These are phyloP conservation scores for Peltaster fructicola DNA, from an alignment of 2,329 filamentous ascomycete genomes.

Conservation along the genomic window DNA sequence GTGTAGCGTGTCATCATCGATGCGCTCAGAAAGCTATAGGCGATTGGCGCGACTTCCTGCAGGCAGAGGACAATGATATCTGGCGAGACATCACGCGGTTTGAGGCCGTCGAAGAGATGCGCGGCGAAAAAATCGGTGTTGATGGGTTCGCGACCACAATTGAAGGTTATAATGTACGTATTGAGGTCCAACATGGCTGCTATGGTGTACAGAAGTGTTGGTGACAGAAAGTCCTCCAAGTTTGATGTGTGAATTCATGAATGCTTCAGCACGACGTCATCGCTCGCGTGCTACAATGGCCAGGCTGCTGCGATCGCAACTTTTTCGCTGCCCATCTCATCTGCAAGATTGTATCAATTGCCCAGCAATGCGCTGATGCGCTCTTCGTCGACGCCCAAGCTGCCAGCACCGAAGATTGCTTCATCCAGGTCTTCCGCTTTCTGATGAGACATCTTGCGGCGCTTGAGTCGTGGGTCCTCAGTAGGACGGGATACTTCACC, in stretches of 20 bases:
- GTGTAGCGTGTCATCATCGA: constrained; percentile 64
- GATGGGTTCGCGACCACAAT: constrained; percentile 60
- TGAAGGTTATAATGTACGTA: constrained; percentile 73
- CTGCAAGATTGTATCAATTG: too few species aligned
- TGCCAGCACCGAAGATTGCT: constrained; percentile 14
- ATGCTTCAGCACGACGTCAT: too few species aligned
- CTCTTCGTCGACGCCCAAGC: constrained; percentile 17
- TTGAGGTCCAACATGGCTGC: constrained; percentile 36
- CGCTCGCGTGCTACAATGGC: too few species aligned
- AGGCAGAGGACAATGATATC: constrained; percentile 52
- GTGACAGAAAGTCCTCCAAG: too few species aligned
- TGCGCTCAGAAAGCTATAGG: constrained; percentile 70
- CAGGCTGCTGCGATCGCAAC: too few species aligned
- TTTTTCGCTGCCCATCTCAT: too few species aligned
- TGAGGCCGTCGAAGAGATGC: constrained; percentile 32
- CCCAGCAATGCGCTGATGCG: constrained; percentile 17
- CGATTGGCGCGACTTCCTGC: constrained; percentile 77
- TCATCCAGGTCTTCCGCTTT: constrained; percentile 12
- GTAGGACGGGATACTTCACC: constrained; percentile 10
- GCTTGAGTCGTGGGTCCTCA: constrained; percentile 18
- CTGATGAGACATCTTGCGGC: constrained; percentile 19
- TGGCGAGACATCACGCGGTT: constrained; percentile 34
- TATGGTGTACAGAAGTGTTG: too few species aligned
- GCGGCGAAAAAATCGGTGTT: constrained; percentile 51
- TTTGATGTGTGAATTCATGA: too few species aligned